These are phyloP conservation scores for Myxozyma vanderwaltii DNA, from an alignment of 805 yeast species.

Conservation along the genomic window DNA sequence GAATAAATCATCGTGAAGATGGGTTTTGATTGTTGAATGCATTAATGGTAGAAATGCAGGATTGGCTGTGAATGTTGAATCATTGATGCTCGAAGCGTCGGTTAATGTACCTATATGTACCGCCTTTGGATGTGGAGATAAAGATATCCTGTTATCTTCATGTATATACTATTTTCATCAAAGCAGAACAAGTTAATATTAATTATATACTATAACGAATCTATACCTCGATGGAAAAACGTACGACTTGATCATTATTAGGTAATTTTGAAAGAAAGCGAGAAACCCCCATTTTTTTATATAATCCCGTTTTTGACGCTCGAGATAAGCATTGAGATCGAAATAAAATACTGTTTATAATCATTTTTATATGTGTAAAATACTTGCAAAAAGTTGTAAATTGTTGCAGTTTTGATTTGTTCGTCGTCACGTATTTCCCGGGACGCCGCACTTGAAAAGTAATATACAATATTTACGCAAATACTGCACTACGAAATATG, in stretches of 20 bases:
- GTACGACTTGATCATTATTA: constrained; percentile 10
- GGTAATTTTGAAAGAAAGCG: background rate
- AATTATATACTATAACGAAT: background rate
- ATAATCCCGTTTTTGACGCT: background rate
- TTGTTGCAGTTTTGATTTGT: too few species aligned
- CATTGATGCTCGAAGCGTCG: background rate
- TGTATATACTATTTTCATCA: constrained; percentile 5
- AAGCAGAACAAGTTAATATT: too few species aligned
- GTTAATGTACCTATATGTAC: constrained; percentile 14
- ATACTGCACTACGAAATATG: too few species aligned
- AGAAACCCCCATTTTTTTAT: background rate
- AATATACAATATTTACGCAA: too few species aligned
- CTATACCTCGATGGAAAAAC: background rate
- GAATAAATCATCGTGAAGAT: constrained; percentile 39
- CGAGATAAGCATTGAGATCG: background rate
- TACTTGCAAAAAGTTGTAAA: too few species aligned
- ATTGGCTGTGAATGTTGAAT: constrained; percentile 14
- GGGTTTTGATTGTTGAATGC: constrained; percentile 30
- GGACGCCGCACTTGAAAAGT: too few species aligned
- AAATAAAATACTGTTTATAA: background rate
- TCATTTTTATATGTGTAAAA: too few species aligned
- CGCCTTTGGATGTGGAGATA: constrained; percentile 20
- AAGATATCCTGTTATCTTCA: constrained; percentile 5
- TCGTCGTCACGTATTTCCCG: too few species aligned
- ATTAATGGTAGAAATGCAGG: constrained; percentile 20